Base-by-base conservation (phyloP, 495 filamentous ascomycete genomes). In the Penicillium arizonense region DNA sequence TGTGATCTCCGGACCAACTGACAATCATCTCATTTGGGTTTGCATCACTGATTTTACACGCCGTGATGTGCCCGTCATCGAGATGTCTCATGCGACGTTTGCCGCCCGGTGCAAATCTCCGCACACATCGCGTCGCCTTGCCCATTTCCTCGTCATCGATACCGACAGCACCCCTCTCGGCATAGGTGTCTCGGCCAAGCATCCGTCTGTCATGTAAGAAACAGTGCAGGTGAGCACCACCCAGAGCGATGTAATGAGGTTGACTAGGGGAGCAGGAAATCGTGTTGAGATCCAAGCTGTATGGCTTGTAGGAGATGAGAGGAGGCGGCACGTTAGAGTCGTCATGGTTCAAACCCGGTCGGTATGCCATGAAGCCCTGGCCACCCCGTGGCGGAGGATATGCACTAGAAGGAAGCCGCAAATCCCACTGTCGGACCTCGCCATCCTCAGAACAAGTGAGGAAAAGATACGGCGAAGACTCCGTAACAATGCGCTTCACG, bases 371-470 rank as follows among this genome's bases (percentile, higher is more conserved):
- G 58, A 77, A 77, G 23, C 78, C 72, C 50, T 80, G 74, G 11
- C 79, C 73, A 24, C 75, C 75, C 16, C 67, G 68, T 4, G 82
- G 77, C 26, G 76, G 59, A 12, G 85, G 84, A 54, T 90, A 90
- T 8, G 78, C 75, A 13, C 77, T 80, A 8, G 83, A 84, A 24
- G 87, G 87, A 54, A 82, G 81, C 10, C 87, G 76, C 38, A 87
- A 61, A 62, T 90, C 87, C 77, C 86, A 90, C 58, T 90, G 87
- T 41, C 87, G 80, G 18, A 89, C 86, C 50, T 88, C 87, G 5
- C 87, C 87, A 65, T 90, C 87, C 64, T 90, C 87, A 3, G 86
- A 89, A 58, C 87, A 90, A 4, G 85, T 90, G 13, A 90, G 68
- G 56, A 90, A 90, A 13, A 87, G 71, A 62, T 85, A 71, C 4